These are phyloP conservation scores for Fagopyrum tataricum DNA, from an alignment of 148 eudicot species.

Conservation along the genomic window DNA sequence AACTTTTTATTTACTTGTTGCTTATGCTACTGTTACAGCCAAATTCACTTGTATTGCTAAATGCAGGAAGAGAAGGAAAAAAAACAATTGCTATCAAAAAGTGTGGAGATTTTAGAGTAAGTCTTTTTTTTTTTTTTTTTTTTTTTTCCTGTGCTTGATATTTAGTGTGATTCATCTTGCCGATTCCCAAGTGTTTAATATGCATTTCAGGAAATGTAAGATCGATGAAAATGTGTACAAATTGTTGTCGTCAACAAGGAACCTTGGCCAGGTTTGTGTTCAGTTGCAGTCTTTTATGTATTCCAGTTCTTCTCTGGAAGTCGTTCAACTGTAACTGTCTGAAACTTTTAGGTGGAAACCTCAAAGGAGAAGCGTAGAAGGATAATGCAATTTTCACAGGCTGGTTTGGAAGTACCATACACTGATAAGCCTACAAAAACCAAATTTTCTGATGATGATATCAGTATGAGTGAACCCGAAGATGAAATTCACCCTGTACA, in stretches of 20 bases:
- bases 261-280: conserved; percentile 71
- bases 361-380: conserved; percentile 29
- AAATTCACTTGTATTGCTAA: background rate
- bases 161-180: too few species aligned
- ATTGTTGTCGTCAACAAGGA: conserved; percentile 56
- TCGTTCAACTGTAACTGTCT: conserved; percentile 30
- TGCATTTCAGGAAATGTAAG: conserved; percentile 51
- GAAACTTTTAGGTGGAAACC: conserved; percentile 60
- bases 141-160: background rate
- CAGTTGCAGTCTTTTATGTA: too few species aligned
- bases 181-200: too few species aligned
- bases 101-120: conserved; percentile 28
- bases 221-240: conserved; percentile 56
- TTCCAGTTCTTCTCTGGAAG: background rate
- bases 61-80: conserved; percentile 73
- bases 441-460: conserved; percentile 19
- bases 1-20: background rate
- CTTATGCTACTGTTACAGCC: background rate
- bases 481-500: conserved; percentile 7
- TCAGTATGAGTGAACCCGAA: conserved; percentile 24
- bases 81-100: conserved; percentile 36
- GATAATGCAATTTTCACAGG: too few species aligned
- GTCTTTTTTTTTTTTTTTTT: conserved; percentile 10
- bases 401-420: conserved; percentile 45
- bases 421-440: conserved; percentile 35